Percentiles rank a stretch among this genome's conserved stretches.
phyloP scores from a whole-genome alignment of 495 filamentous ascomycete species.

The Penicillium samsonianum region DNA sequence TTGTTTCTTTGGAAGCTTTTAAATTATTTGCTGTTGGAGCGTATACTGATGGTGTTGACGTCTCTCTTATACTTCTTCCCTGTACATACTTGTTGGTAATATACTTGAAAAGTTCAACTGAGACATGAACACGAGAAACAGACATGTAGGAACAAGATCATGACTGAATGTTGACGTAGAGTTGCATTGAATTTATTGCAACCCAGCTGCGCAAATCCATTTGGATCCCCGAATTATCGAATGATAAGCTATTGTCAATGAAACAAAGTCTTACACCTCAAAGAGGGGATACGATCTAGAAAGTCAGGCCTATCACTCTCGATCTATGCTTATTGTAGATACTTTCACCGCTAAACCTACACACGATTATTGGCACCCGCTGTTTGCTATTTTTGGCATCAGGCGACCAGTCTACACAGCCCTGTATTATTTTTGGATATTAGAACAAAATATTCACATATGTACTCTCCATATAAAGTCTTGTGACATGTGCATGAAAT shows the following conservation, averaged over 20 bases:
- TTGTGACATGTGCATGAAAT: not conserved
- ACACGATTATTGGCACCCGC: not conserved
- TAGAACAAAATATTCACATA: not conserved
- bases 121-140: conserved; percentile 2
- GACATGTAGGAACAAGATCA: not conserved
- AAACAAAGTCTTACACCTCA: not conserved
- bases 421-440: not conserved
- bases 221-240: not conserved
- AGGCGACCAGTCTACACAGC: conserved; percentile 4
- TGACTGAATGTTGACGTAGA: conserved; percentile 10
- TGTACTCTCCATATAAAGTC: not conserved
- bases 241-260: not conserved
- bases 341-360: not conserved
- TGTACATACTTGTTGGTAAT: not conserved
- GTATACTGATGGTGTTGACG: not conserved
- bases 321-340: not conserved
- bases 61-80: not conserved
- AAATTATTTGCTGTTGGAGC: not conserved
- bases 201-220: not conserved
- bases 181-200: not conserved
- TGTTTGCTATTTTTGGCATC: not conserved
- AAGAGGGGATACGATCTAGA: not conserved
- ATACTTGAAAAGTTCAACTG: not conserved
- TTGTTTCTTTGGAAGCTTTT: not conserved
- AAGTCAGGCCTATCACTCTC: not conserved